Evolutionary conservation across 1,284 basidiomycete species (phyloP).

Genomic region (Porodaedalea pini): DNA sequence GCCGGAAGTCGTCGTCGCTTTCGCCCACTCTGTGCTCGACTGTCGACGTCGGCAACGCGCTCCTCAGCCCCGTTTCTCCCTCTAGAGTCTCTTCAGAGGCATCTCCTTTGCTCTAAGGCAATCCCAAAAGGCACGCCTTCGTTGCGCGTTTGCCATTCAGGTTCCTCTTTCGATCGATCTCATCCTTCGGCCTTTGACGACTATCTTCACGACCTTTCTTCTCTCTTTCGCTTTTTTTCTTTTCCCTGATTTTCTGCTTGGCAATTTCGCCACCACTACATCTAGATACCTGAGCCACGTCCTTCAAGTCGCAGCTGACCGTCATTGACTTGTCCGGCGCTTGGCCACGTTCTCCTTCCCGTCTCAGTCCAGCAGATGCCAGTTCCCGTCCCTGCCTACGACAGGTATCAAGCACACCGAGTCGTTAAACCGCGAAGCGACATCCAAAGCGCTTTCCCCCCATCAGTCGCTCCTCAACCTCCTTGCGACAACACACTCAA

Average conservation of each 20-base stretch:
- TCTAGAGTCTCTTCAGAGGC: conserved; percentile 14
- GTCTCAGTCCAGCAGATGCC: conserved; percentile 59
- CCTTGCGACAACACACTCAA: conserved; percentile 40
- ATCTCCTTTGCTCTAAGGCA: conserved; percentile 12
- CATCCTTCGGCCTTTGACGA: conserved; percentile 33
- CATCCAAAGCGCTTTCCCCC: conserved; percentile 37
- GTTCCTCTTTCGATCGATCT: conserved; percentile 34
- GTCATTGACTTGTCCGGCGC: conserved; percentile 18
- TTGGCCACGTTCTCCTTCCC: conserved; percentile 34
- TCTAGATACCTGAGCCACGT: conserved; percentile 12
- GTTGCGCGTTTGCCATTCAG: conserved; percentile 76
- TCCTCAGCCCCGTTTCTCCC: neutral
- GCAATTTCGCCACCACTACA: conserved; percentile 3
- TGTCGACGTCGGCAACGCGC: conserved; percentile 18
- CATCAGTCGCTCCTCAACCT: conserved; percentile 6
- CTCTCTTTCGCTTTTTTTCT: conserved; percentile 27
- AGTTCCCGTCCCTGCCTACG: conserved; percentile 67
- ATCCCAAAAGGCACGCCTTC: conserved; percentile 85
- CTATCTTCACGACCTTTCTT: conserved; percentile 46
- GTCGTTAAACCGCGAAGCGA: conserved; percentile 65
- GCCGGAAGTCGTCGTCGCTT: conserved; percentile 18
- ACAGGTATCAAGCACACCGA: conserved; percentile 54
- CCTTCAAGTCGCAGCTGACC: neutral
- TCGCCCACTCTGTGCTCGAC: conserved; percentile 17
- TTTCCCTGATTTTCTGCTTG: neutral